These are phyloP conservation scores for Gnetum montanum DNA, from an alignment of 75 land plant genomes.

Conservation along the genomic window DNA sequence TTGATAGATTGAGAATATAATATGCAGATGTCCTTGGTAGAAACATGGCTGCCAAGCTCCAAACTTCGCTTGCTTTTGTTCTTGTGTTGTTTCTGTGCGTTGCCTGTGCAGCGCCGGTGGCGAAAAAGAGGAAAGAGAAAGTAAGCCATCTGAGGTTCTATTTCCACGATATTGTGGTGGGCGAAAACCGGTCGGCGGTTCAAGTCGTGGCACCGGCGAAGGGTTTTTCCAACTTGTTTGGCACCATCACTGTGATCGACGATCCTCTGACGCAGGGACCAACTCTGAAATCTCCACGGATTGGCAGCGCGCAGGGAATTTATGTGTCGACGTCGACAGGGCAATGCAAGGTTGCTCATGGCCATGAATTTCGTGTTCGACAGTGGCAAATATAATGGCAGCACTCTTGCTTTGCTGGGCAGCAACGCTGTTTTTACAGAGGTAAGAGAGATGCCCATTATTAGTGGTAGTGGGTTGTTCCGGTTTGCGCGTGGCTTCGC, in stretches of 20 bases:
- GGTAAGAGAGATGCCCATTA: constrained; percentile 30
- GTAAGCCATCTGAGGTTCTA: constrained; percentile 17
- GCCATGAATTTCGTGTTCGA: constrained; percentile 7
- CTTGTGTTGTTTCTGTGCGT: too few species aligned
- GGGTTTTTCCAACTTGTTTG: constrained; percentile 3
- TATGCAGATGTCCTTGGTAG: too few species aligned
- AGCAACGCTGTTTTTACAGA: constrained; percentile 3
- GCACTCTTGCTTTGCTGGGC: constrained; percentile 19
- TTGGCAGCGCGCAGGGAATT: constrained; percentile 33
- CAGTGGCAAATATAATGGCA: constrained; percentile 15
- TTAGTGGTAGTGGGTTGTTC: constrained; percentile 34
- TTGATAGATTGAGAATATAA: too few species aligned
- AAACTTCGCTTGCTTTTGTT: too few species aligned
- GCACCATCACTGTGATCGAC: constrained; percentile 16
- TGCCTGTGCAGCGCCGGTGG: too few species aligned
- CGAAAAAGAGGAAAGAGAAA: constrained; percentile 2
- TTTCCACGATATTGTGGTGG: constrained; percentile 17
- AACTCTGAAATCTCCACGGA: constrained; percentile 8
- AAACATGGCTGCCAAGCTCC: too few species aligned
- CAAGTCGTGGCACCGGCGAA: background rate
- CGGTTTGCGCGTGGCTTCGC: constrained; percentile 34
- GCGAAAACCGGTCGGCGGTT: constrained; percentile 5
- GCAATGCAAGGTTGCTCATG: constrained; percentile 10
- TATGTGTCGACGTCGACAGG: constrained; percentile 6
- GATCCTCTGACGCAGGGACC: constrained; percentile 25